Evolutionary conservation across 1,284 basidiomycete genomes (phyloP), one percentile per base, ranked within the genome.

Genomic region (Trichosporon sp.): DNA sequence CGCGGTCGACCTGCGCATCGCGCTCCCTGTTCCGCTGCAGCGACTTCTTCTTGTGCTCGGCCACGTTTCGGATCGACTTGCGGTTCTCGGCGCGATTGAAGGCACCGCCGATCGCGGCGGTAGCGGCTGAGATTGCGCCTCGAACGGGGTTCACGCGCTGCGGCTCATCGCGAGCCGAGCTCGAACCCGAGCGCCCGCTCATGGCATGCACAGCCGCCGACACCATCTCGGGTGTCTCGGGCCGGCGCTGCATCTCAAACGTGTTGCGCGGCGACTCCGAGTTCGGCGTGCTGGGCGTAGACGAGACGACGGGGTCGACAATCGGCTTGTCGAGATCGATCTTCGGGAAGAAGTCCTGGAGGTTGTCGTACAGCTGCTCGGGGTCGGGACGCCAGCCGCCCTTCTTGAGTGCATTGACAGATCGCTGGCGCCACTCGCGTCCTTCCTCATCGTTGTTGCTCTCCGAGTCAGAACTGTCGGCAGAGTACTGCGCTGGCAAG

Each of bases 291-390:
- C 87, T 88, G 38, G 88, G 86, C 0, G 91, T 92, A 0, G 78
- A 81, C 0, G 91, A 90, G 11, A 88, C 87, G 5, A 91, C 83
- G 0, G 71, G 68, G 75, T 98, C 96, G 70, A 98, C 92, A 71
- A 99, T 91, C 0, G 96, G 96, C 80, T 93, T 92, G 84, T 99
- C 97, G 66, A 99, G 88, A 80, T 99, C 96, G 81, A 98, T 93
- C 76, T 92, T 91, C 0, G 96, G 96, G 87, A 99, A 99, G 86
- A 94, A 98, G 75, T 92, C 90, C 78, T 98, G 93, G 6, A 99
- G 87, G 70, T 92, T 90, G 70, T 98, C 92, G 82, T 96, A 95
- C 69, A 99, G 91, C 78, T 93, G 92, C 81, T 99, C 97, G 0
- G 96, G 91, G 38, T 91, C 90, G 12, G 97, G 97, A 79, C 97